Base-by-base conservation (phyloP, 768 basidiomycete species). In the Favolaschia claudopus region DNA sequence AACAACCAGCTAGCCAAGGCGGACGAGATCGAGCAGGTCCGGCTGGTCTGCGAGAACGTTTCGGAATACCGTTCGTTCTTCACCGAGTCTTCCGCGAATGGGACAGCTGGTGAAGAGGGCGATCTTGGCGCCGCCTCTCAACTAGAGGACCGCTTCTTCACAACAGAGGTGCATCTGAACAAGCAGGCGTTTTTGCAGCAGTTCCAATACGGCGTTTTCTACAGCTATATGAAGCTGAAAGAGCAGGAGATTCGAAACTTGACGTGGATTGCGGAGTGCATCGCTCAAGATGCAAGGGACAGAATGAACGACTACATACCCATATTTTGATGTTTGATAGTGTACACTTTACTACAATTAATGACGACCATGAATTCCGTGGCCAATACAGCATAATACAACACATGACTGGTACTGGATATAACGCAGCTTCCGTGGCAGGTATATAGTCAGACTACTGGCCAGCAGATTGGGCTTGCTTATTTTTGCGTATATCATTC, bases 241-340 rank as follows among this genome's bases (percentile, higher is more conserved):
- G 93, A 95, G 76, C 91, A 93, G 79, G 93, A 95, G 77, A 91
- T 94, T 60, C 81, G 92, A 62, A 93, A 91, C 67, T 68, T 95
- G 67, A 93, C 91, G 27, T 95, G 93, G 93, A 95, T 97, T 76
- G 94, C 95, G 52, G 96, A 99, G 79, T 98, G 96, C 75, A 97
- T 99, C 67, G 95, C 95, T 9, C 96, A 98, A 80, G 90, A 96
- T 77, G 95, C 95, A 39, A 88, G 89, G 75, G 93, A 97, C 69
- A 87, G 96, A 78, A 95, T 99, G 78, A 89, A 94, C 71, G 94
- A 96, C 76, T 95, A 89, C 77, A 95, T 96, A 81, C 89, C 92
- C 67, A 90, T 94, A 62, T 94, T 94, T 72, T 95, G 78, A 86
- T 1, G 20, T 27, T 15, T 6, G 27, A 47, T 53, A 57, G 29